These are phyloP conservation scores for Herpetospermum pedunculosum DNA, from an alignment of 306 rosid species.

Conservation along the genomic window DNA sequence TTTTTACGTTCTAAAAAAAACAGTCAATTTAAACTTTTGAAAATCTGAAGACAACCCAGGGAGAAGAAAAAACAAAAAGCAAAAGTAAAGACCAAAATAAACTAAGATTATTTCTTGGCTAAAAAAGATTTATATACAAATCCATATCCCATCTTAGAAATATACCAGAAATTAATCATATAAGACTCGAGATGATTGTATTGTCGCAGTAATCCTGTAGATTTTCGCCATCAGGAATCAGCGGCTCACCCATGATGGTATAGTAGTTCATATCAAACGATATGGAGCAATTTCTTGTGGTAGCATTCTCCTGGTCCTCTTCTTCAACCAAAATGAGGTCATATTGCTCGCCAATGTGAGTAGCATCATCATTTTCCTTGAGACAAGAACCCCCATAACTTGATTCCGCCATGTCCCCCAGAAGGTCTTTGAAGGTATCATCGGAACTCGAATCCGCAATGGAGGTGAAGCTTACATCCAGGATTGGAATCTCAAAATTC, in stretches of 20 bases:
- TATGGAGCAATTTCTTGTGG: conserved; percentile 13
- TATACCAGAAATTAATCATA: conserved; percentile 19
- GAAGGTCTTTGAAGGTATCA: conserved; percentile 42
- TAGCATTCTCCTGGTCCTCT: conserved; percentile 15
- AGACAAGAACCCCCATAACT: conserved; percentile 15
- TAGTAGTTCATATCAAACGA: conserved; percentile 31
- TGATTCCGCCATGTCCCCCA: conserved; percentile 22
- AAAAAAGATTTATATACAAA: conserved; percentile 12
- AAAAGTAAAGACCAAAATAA: no score
- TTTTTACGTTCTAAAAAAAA: no score
- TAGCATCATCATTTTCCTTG: conserved; percentile 19
- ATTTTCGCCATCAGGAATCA: conserved; percentile 21
- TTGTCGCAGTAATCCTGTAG: conserved; percentile 22
- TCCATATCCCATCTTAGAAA: background rate
- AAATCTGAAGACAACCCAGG: background rate
- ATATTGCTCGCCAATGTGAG: conserved; percentile 15
- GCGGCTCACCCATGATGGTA: conserved; percentile 21
- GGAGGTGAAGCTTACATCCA: conserved; percentile 64
- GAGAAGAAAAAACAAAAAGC: background rate
- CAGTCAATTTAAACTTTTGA: background rate
- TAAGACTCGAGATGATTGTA: conserved; percentile 29
- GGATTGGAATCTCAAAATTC: conserved; percentile 49
- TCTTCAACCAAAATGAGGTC: conserved; percentile 45
- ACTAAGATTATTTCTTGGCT: background rate
- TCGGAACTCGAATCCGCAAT: conserved; percentile 12